Conservation (phyloP, 2,329 filamentous ascomycete genomes). For the Apiospora phragmitis region DNA sequence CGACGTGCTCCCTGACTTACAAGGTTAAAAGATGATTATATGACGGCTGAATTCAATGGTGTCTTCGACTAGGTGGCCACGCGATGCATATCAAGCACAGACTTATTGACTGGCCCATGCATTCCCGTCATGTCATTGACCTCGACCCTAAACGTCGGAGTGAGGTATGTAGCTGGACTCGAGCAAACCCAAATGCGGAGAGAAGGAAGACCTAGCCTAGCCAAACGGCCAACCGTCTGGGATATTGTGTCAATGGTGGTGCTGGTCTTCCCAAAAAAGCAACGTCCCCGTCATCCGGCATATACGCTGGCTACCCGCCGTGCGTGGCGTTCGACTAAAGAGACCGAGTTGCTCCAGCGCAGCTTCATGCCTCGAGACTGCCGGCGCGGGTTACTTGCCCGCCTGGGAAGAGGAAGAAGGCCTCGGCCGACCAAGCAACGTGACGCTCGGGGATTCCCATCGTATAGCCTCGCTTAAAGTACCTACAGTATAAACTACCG, state of each 20-base stretch:
- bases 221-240: slow-evolving; percentile 17
- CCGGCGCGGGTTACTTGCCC: not conserved
- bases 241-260: not conserved
- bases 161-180: slow-evolving; percentile 1
- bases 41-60: slow-evolving; percentile 7
- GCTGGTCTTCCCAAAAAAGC: slow-evolving; percentile 3
- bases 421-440: not conserved
- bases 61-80: slow-evolving; percentile 1
- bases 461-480: not conserved
- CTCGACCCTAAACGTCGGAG: not conserved
- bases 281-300: not conserved
- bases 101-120: slow-evolving; percentile 5
- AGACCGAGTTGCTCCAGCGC: not conserved
- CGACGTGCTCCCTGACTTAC: not conserved
- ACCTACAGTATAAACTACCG: not conserved
- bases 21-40: not conserved
- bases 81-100: slow-evolving; percentile 7
- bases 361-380: not conserved
- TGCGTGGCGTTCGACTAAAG: not conserved
- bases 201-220: slow-evolving; percentile 17
- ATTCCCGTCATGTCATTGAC: slow-evolving; percentile 2
- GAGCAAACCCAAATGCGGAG: not conserved
- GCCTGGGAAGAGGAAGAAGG: not conserved
- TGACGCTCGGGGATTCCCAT: not conserved
- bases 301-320: not conserved